Conservation (phyloP, 75 land plant genomes). For the Pinus taeda region DNA sequence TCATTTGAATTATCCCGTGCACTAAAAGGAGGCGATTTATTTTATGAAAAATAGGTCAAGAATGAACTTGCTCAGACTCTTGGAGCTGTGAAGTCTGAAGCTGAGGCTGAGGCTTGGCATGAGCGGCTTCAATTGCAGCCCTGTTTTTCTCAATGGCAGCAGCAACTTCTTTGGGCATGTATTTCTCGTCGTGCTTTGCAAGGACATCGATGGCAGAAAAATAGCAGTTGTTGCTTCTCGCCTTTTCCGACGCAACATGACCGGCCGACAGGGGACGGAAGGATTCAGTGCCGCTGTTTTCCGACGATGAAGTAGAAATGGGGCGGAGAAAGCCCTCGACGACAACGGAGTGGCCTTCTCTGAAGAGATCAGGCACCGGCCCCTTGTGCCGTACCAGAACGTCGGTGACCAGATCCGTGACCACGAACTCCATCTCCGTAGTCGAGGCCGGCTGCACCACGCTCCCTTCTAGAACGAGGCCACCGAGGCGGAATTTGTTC, state of each 20-base stretch:
- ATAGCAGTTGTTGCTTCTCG: conserved; percentile 51
- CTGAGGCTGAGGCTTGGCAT: neutral
- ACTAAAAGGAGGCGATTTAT: neutral
- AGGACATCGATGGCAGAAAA: conserved; percentile 76
- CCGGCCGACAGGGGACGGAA: neutral
- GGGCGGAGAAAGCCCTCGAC: conserved; percentile 79
- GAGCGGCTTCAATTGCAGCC: conserved; percentile 26
- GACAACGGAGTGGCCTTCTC: conserved; percentile 89
- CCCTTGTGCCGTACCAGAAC: conserved; percentile 72
- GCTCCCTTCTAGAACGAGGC: conserved; percentile 78
- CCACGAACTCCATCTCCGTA: conserved; percentile 70
- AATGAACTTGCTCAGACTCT: neutral
- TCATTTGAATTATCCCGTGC: neutral
- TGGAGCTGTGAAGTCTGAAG: neutral
- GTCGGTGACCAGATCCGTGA: conserved; percentile 75
- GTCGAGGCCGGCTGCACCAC: conserved; percentile 51
- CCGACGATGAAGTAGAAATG: neutral
- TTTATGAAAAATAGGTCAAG: too few relatives aligned
- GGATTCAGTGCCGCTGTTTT: neutral
- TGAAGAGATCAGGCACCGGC: conserved; percentile 71
- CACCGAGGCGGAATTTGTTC: conserved; percentile 69
- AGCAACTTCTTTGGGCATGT: conserved; percentile 86
- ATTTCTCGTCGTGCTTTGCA: conserved; percentile 96
- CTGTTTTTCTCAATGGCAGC: conserved; percentile 74
- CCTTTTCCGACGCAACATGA: conserved; percentile 35